phyloP scores from a whole-genome alignment of 2,329 filamentous ascomycete genomes.

The Penicillium paneum region DNA sequence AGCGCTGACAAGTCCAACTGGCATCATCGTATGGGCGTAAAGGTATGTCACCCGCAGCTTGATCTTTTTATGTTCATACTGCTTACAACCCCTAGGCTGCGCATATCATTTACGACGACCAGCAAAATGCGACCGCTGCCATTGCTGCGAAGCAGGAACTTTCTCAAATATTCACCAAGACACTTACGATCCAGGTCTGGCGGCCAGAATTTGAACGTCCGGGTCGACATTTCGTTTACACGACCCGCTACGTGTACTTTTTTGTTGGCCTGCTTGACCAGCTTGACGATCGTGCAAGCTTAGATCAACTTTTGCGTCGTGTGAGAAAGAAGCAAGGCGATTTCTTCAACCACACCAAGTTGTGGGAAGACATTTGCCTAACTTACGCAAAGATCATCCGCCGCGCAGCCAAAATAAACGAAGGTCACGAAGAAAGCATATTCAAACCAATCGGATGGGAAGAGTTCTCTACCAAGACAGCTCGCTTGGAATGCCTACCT shows the following conservation, averaged over 20 bases:
- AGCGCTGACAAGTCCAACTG: conserved; percentile 86
- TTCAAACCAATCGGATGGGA: conserved; percentile 64
- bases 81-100: conserved; percentile 49
- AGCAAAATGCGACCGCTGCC: conserved; percentile 51
- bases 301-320: conserved; percentile 75
- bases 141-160: conserved; percentile 71
- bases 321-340: conserved; percentile 80
- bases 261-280: conserved; percentile 72
- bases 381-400: conserved; percentile 61
- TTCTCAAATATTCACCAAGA: conserved; percentile 88
- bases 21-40: conserved; percentile 87
- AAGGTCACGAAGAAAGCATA: conserved; percentile 61
- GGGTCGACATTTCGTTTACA: conserved; percentile 89
- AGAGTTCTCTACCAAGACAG: conserved; percentile 60
- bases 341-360: conserved; percentile 59
- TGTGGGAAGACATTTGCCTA: conserved; percentile 61
- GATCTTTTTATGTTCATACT: conserved; percentile 22
- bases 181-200: conserved; percentile 93
- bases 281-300: conserved; percentile 68
- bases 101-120: conserved; percentile 59
- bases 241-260: conserved; percentile 78
- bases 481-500: conserved; percentile 59
- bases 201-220: conserved; percentile 82
- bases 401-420: conserved; percentile 53
- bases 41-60: conserved; percentile 48